Percentiles rank a stretch among this genome's conserved stretches.
These are phyloP conservation scores for Sarcodon sp. DNA, from an alignment of 768 basidiomycete genomes.

Conservation along the genomic window DNA sequence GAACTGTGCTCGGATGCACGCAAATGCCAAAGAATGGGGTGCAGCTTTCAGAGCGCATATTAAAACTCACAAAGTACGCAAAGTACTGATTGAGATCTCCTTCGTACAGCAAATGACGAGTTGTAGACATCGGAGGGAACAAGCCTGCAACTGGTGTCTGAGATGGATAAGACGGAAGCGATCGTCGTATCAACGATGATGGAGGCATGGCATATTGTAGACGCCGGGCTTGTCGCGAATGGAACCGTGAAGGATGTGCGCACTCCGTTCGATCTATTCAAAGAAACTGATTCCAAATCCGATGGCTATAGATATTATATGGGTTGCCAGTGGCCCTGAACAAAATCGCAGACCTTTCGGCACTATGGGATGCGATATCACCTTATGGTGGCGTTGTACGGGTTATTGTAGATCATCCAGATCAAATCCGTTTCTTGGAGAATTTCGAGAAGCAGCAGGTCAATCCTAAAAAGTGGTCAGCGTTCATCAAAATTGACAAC, in stretches of 20 bases:
- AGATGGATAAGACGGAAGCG: conserved; percentile 37
- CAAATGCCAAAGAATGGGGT: conserved; percentile 50
- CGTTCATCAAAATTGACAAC: conserved; percentile 72
- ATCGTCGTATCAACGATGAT: conserved; percentile 74
- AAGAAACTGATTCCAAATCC: conserved; percentile 2
- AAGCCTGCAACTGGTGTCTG: conserved; percentile 49
- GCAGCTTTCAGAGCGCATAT: conserved; percentile 72
- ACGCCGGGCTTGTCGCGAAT: conserved; percentile 54
- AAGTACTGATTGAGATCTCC: not conserved
- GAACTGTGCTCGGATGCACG: conserved; percentile 68
- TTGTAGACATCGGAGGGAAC: conserved; percentile 60
- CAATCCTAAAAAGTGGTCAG: conserved; percentile 45
- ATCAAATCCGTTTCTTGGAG: conserved; percentile 55
- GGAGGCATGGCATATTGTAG: conserved; percentile 69
- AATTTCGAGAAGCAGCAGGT: conserved; percentile 34
- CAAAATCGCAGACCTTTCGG: conserved; percentile 60
- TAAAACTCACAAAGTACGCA: conserved; percentile 66
- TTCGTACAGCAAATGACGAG: not conserved
- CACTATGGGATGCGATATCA: conserved; percentile 41
- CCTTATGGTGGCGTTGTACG: conserved; percentile 47
- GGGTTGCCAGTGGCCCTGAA: conserved; percentile 59
- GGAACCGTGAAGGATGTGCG: conserved; percentile 69
- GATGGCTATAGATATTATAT: conserved; percentile 55
- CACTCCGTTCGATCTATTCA: not conserved
- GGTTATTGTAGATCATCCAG: conserved; percentile 64